Evolutionary conservation across 768 basidiomycete genomes (phyloP), one percentile per base, ranked within the genome.

Genomic region (Leucosporidium scottii): DNA sequence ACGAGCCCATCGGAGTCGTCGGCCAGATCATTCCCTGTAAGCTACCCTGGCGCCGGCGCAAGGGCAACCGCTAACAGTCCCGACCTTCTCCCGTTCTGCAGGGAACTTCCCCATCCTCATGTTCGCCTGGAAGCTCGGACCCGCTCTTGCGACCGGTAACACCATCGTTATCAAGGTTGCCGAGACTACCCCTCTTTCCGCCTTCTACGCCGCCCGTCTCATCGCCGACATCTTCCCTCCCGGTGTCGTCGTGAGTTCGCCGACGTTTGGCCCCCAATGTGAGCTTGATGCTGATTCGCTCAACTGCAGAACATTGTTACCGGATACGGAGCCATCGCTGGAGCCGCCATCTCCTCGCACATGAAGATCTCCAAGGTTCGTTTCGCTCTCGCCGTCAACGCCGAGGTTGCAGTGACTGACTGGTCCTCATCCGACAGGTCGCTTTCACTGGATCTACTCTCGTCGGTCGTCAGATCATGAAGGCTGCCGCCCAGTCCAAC

Each of bases 381-480:
- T 27, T 28, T 20, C 54, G 13, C 10, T 0, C 30, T 7, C 18
- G 44, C 44, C 17, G 12, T 31, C n/a, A 63, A n/a, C 39, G 51
- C 28, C 39, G 65, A 59, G 64, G n/a, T 65, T 65, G 10, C 44
- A 23, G 70, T 53, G 66, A 39, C 63, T 72, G 53, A 55, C 53
- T 59, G 2, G 9, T 36, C 12, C 8, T 39, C 25, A n/a, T 28
- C 13, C 23, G 39, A 25, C 61, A 76, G 74, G 72, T 92, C 34
- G 87, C 90, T 0, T 93, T 94, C 81, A 94, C 92, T 0, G 91
- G 91, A 4, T 88, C 87, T 66, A 90, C 89, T 2, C 80, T 86
- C 50, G 84, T 86, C 28, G 92, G 93, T 13, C 83, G 90, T 15
- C 86, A 85, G 73, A 82, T 94, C 75, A 81, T 91, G 82, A 85